Conservation (phyloP, 140 eudicot species). For the Bidens hawaiensis region DNA sequence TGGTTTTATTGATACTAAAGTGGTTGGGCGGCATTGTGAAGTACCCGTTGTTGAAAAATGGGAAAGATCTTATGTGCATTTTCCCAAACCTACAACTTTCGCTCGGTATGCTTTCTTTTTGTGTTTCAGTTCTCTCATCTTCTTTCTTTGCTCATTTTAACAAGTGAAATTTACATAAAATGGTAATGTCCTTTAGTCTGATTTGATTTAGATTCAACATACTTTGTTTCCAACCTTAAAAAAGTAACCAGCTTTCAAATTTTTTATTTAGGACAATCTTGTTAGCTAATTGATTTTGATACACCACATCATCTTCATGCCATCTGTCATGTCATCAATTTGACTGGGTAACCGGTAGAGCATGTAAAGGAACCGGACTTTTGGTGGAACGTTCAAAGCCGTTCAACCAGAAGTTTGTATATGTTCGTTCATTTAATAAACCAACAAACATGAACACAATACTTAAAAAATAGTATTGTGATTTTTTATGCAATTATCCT, state of each 20-base stretch:
- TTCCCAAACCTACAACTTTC: constrained; percentile 65
- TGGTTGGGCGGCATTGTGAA: constrained; percentile 38
- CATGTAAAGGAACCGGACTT: too few species aligned
- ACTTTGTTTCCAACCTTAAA: background rate
- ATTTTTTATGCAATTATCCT: background rate
- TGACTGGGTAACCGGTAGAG: background rate
- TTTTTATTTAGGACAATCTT: background rate
- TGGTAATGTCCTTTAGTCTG: background rate
- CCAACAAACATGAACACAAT: too few species aligned
- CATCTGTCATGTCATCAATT: background rate
- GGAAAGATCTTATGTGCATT: constrained; percentile 57
- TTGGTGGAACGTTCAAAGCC: too few species aligned
- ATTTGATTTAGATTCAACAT: background rate
- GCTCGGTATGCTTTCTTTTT: constrained; percentile 42
- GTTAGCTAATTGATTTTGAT: background rate
- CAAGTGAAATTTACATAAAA: background rate
- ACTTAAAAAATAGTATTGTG: background rate
- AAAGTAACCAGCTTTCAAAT: background rate
- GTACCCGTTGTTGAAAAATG: constrained; percentile 28
- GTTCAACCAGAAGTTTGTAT: too few species aligned
- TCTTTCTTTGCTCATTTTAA: background rate
- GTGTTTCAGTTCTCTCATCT: background rate
- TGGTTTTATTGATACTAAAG: constrained; percentile 27
- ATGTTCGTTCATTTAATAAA: too few species aligned
- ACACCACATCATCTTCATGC: background rate